Base-by-base conservation (phyloP, 2,329 filamentous ascomycete genomes). In the Fonsecaea monophora region DNA sequence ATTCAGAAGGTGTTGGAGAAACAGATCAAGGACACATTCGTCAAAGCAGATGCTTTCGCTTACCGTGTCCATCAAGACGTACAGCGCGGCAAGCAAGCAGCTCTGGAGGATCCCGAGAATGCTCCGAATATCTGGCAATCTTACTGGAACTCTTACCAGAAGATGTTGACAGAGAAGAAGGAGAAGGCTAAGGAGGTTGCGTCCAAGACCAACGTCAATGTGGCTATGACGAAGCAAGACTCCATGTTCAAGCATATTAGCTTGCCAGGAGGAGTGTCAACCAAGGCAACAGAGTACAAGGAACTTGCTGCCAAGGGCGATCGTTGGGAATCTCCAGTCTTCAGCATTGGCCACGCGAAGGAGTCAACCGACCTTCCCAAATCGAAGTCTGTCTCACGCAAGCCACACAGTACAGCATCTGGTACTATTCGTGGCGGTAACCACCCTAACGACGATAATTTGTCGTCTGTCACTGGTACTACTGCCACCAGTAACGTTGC, bases 211-310 rank as follows among this genome's bases (percentile, higher is more conserved):
- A 88, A 90, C 81, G 87, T 94, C 78, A 95, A 96, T 77, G 82
- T 94, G 53, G 90, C 91, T n/a, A 82, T 94, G 70, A 96, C 93
- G 48, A 88, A 93, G 80, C 87, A 97, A 72, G 92, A 97, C 76
- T 94, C 91, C 71, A 92, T 98, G 71, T 97, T 99, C 89, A 90
- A 92, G 75, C 84, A 94, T 76, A 89, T 99, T 76, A 85, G 89
- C 65, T 85, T 99, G 5, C 93, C 94, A 32, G 91, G 91, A 37
- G 94, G 93, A 63, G 94, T 97, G 77, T 95, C 91, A 73, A 89
- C 88, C 82, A 97, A 97, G 87, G 94, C 94, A 9, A 96, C 92
- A 30, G 92, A 97, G 79, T 98, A 96, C 85, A 92, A 89, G 82
- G 88, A 97, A 25, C 85, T 97, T 65, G 92, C 94, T 8, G 84